Evolutionary conservation across 2,329 filamentous ascomycete genomes (phyloP).

Genomic region (Aspergillus sp.): DNA sequence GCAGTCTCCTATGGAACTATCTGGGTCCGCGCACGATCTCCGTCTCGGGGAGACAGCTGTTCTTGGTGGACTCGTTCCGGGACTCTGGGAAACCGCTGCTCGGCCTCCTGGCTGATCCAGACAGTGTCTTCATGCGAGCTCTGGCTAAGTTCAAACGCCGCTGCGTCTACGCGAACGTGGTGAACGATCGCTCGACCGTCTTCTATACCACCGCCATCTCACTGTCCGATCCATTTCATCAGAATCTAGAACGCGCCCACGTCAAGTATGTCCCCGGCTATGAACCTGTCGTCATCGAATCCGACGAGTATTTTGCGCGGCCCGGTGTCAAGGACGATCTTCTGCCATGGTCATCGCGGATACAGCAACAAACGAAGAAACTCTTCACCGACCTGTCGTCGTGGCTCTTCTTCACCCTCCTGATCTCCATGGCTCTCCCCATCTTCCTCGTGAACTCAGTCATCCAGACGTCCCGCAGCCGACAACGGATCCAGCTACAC

Average conservation of each 20-base stretch:
- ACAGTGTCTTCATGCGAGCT: conserved; percentile 81
- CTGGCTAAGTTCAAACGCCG: conserved; percentile 73
- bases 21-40: conserved; percentile 78
- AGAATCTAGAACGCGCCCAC: conserved; percentile 63
- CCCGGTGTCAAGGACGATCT: conserved; percentile 19
- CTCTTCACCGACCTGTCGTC: conserved; percentile 60
- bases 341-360: conserved; percentile 30
- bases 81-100: conserved; percentile 79
- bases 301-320: conserved; percentile 25
- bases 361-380: conserved; percentile 34
- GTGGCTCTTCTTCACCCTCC: conserved; percentile 62
- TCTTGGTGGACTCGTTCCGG: conserved; percentile 81
- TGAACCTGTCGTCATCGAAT: conserved; percentile 72
- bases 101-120: conserved; percentile 75
- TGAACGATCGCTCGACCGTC: conserved; percentile 79
- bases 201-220: conserved; percentile 82
- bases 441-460: conserved; percentile 73
- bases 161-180: conserved; percentile 79
- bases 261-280: conserved; percentile 74
- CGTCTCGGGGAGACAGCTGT: conserved; percentile 81
- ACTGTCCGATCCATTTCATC: conserved; percentile 71
- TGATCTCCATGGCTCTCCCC: conserved; percentile 71
- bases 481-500: conserved; percentile 72
- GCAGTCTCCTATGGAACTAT: conserved; percentile 74
- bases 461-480: conserved; percentile 73